These are phyloP conservation scores for Phoma herbarum DNA, from an alignment of 2,329 filamentous ascomycete genomes.

Conservation along the genomic window DNA sequence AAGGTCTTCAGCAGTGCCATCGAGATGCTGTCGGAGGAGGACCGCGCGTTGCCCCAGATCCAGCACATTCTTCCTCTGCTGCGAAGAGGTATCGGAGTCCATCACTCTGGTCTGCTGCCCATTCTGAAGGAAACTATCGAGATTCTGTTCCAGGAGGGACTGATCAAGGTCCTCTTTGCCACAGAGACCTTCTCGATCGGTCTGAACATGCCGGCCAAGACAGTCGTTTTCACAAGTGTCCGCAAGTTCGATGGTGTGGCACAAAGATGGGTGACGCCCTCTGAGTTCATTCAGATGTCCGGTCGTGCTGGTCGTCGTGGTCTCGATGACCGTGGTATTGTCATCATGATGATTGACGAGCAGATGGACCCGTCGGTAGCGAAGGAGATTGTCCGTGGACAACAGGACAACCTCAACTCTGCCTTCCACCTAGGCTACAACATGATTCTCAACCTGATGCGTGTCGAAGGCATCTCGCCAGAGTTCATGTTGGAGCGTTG, in stretches of 20 bases:
- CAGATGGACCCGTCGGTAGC: conserved; percentile 95
- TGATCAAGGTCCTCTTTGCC: conserved; percentile 97
- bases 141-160: conserved; percentile 96
- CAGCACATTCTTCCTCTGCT: conserved; percentile 87
- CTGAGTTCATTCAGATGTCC: conserved; percentile 99
- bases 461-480: conserved; percentile 98
- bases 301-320: conserved; percentile 95
- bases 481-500: conserved; percentile 99
- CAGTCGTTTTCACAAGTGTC: conserved; percentile 97
- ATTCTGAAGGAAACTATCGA: conserved; percentile 99
- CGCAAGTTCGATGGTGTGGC: conserved; percentile 90
- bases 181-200: conserved; percentile 99
- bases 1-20: conserved; percentile 96
- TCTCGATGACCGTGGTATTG: conserved; percentile 95
- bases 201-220: conserved; percentile 98
- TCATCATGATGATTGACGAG: conserved; percentile 99
- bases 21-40: conserved; percentile 89
- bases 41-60: conserved; percentile 88
- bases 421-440: conserved; percentile 99
- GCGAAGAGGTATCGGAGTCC: conserved; percentile 91
- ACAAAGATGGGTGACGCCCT: conserved; percentile 85
- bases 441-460: conserved; percentile 95
- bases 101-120: conserved; percentile 93
- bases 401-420: conserved; percentile 96
- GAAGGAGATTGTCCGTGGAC: conserved; percentile 92